phyloP scores from a whole-genome alignment of 345 rosid genomes.

The Linum lewisii region DNA sequence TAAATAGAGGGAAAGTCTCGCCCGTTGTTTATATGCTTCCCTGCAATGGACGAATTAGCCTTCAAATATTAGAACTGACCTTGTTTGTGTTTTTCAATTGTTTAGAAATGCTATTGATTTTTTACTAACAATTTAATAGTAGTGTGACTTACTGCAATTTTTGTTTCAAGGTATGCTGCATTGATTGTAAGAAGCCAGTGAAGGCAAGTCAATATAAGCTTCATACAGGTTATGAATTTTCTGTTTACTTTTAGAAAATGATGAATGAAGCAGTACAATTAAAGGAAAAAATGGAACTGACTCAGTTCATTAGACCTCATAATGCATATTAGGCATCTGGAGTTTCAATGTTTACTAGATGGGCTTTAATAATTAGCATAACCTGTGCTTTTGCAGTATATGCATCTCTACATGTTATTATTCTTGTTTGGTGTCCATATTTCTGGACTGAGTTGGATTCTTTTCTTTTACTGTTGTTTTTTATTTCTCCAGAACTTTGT shows the following conservation, averaged over 20 bases:
- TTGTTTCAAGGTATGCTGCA: constrained; percentile 49
- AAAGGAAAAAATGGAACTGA: too few relatives aligned
- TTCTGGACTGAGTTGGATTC: constrained; percentile 24
- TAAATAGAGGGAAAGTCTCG: too few relatives aligned
- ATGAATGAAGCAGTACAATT: too few relatives aligned
- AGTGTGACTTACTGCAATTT: constrained; percentile 1
- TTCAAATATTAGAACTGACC: neutral
- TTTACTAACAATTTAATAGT: neutral
- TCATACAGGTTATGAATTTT: constrained; percentile 50
- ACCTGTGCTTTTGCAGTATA: neutral
- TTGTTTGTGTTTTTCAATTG: neutral
- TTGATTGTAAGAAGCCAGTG: constrained; percentile 64
- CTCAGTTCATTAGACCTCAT: too few relatives aligned
- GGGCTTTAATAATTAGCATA: neutral
- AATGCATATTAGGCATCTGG: too few relatives aligned
- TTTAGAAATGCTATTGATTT: neutral
- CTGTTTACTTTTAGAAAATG: constrained; percentile 3
- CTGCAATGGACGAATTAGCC: neutral
- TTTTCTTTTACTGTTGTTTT: constrained; percentile 12
- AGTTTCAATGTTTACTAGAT: neutral
- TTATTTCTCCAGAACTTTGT: constrained; percentile 44
- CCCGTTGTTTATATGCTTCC: too few relatives aligned
- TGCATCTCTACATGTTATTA: neutral
- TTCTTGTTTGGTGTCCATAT: constrained; percentile 10
- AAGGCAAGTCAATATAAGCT: constrained; percentile 51